Conservation (phyloP, 169 alveolate genomes). For the Theileria equi region DNA sequence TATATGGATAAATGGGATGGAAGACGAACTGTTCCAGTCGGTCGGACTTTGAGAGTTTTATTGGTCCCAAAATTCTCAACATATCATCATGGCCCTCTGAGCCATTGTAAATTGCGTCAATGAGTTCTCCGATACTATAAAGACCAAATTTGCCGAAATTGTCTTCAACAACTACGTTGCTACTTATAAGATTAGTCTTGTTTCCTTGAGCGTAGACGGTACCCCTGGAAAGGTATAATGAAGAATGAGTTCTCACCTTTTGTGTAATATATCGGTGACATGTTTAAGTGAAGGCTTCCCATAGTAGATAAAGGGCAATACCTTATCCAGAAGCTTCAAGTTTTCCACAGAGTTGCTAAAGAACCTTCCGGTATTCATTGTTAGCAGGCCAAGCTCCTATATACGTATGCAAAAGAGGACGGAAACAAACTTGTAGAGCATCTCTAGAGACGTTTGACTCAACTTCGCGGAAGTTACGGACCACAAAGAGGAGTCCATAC, state of each 20-base stretch:
- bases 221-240: constrained; percentile 19
- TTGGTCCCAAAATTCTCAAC: constrained; percentile 30
- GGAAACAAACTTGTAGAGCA: constrained; percentile 22
- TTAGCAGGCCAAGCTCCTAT: constrained; percentile 31
- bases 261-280: constrained; percentile 34
- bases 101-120: constrained; percentile 41
- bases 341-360: constrained; percentile 30
- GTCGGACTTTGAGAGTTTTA: constrained; percentile 7
- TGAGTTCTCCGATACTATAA: constrained; percentile 38
- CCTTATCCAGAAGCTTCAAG: constrained; percentile 4
- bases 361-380: constrained; percentile 30
- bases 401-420: background rate
- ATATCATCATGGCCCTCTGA: constrained; percentile 23
- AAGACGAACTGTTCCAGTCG: constrained; percentile 16
- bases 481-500: constrained; percentile 41
- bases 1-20: background rate
- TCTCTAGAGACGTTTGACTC: constrained; percentile 21
- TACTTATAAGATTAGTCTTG: constrained; percentile 4
- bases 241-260: constrained; percentile 12
- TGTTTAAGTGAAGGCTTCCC: constrained; percentile 37
- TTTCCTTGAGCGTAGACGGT: constrained; percentile 14
- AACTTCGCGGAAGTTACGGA: constrained; percentile 36
- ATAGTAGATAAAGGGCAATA: constrained; percentile 55
- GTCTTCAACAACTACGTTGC: constrained; percentile 46
- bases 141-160: constrained; percentile 15